Evolutionary conservation across 2,329 filamentous ascomycete species (phyloP), one percentile per base, ranked within the genome.

Genomic region (Pseudogymnoascus sp.): DNA sequence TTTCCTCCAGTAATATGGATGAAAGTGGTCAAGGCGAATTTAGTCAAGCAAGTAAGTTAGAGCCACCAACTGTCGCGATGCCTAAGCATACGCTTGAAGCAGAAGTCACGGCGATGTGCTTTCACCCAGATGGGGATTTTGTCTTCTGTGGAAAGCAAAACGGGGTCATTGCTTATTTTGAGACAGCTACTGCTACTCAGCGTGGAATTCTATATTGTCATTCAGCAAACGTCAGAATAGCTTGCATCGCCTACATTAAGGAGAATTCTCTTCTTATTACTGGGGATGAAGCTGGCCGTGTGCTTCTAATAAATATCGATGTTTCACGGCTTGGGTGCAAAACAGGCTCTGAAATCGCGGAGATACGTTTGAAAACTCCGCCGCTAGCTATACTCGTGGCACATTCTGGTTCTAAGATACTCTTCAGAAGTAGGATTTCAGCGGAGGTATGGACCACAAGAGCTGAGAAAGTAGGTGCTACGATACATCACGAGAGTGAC

Each of bases 61-160:
- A 60, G 18, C 33, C 60, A 5, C 38, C n/a, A 23, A 52, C 62
- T 28, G 38, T 65, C 11, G 65, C 65, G 12, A 61, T 65, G 61
- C 35, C 67, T 9, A 61, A 66, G 38, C 61, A 37, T 12, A 38
- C 38, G 11, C 59, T 43, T 7, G 60, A 69, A 3, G 60, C 66
- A 1, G 64, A 70, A 16, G 70, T 74, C 21, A 71, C 70, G 0
- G 65, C 63, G 21, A 16, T 67, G 63, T 18, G 59, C 38, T 45
- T 43, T 35, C 18, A 64, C 61, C 16, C 41, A 16, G 21, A 67
- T 40, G 71, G 68, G 1, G 61, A 63, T 7, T 59, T 62, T 16
- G 62, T 71, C 7, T 61, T 73, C 25, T 70, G 67, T 33, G 72
- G 71, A 1, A 72, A 69, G 35, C 65, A 65, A 11, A 65, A 65